A percentile compares a stretch with the other conserved stretches of the same genome.
Evolutionary conservation across 2,329 filamentous ascomycete species (phyloP).

Genomic region (Rhynchosporium secalis): DNA sequence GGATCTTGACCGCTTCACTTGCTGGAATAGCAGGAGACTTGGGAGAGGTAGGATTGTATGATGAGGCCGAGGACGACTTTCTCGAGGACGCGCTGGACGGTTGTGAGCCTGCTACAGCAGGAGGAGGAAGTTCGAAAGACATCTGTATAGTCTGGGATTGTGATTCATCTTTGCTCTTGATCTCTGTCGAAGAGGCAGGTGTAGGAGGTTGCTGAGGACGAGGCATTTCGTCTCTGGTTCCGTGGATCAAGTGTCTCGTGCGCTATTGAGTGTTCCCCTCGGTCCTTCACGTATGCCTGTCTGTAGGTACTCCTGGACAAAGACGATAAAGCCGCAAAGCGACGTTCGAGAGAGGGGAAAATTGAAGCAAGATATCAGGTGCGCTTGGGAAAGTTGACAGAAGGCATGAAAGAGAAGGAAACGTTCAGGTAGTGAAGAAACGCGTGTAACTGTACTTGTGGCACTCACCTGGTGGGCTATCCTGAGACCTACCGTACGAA

Average conservation of each 20-base stretch:
- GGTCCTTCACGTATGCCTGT: constrained; percentile 16
- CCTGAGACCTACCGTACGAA: constrained; percentile 3
- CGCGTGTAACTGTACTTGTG: neutral
- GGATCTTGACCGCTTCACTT: constrained; percentile 44
- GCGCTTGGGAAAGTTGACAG: neutral
- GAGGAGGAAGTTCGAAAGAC: constrained; percentile 74
- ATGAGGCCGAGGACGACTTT: constrained; percentile 50
- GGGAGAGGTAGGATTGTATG: constrained; percentile 49
- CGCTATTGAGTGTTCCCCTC: constrained; percentile 10
- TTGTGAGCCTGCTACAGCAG: constrained; percentile 60
- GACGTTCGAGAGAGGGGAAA: neutral
- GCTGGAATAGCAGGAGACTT: constrained; percentile 43
- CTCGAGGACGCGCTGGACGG: constrained; percentile 47
- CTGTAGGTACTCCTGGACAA: constrained; percentile 16
- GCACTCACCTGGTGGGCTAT: constrained; percentile 1
- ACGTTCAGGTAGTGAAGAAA: neutral
- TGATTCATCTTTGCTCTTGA: constrained; percentile 69
- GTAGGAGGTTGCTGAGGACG: constrained; percentile 69
- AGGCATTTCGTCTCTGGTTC: constrained; percentile 54
- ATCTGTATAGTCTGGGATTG: constrained; percentile 63
- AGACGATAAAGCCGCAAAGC: constrained; percentile 13
- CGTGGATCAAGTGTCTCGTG: constrained; percentile 22
- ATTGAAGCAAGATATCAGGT: neutral
- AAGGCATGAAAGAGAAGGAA: neutral
- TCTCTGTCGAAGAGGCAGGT: constrained; percentile 77